Conservation (phyloP, 495 filamentous ascomycete genomes). For the Aspergillus conjunctus region DNA sequence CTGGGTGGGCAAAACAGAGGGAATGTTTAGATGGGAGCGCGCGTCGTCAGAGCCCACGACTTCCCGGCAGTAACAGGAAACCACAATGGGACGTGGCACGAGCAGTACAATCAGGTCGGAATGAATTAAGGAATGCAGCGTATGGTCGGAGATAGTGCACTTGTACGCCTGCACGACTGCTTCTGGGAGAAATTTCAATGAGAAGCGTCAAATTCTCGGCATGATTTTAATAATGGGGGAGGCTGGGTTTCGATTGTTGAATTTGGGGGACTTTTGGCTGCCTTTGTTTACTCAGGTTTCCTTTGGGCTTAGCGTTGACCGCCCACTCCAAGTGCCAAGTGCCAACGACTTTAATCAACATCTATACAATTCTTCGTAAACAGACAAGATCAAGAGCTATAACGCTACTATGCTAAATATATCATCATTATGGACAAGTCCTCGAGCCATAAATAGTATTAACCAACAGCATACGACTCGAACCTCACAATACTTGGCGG, state of each 20-base stretch:
- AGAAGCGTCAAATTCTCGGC: constrained; percentile 7
- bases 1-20: constrained; percentile 3
- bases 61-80: constrained; percentile 5
- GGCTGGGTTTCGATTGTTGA: constrained; percentile 14
- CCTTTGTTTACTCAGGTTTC: constrained; percentile 18
- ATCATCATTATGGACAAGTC: too few species aligned
- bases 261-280: too few species aligned
- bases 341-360: too few species aligned
- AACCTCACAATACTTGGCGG: too few species aligned
- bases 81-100: constrained; percentile 4
- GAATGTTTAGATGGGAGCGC: constrained; percentile 20
- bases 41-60: constrained; percentile 18
- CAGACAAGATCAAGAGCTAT: neutral
- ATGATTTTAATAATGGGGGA: constrained; percentile 8
- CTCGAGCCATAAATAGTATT: too few species aligned
- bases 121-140: neutral
- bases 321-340: neutral
- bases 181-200: neutral
- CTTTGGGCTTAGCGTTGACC: constrained; percentile 2
- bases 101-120: neutral
- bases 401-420: too few species aligned
- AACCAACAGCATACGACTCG: too few species aligned
- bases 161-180: neutral
- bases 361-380: too few species aligned
- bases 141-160: neutral